Evolutionary conservation across 1,284 basidiomycete species (phyloP), one percentile per base, ranked within the genome.

Genomic region (Boletus putidus): DNA sequence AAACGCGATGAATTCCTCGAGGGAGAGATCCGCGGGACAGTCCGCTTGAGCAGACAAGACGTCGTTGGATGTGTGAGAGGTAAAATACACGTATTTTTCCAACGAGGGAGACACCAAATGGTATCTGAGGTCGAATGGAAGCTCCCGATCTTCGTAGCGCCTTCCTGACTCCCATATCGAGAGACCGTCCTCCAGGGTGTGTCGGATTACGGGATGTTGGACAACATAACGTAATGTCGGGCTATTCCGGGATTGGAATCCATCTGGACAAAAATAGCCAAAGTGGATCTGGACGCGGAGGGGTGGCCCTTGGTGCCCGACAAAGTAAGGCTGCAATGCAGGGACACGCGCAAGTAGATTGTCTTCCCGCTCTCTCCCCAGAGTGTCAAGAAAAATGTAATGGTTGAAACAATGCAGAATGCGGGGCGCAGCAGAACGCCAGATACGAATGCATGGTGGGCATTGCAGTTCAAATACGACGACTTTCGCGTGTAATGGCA

Each of bases 1-100:
- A 53, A 78, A 81, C 0, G 76, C 68, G 7, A 75, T 66, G 40
- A 74, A 77, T 58, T 83, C 80, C 36, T 81, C 78, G 1, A 78
- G 59, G 21, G 61, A 69, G 2, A 81, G 55, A 4, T 73, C 67
- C 1, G 45, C n/a, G 1, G 72, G 72, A 56, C 77, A 79, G 6
- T 71, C 57, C 0, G 64, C 65, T 61, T 82, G 81, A 7, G 65
- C 58, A 3, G 78, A 75, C 6, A 83, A 59, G 14, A 77, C 68
- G 9, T 67, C 52, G 49, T 83, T 82, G 1, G 76, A 68, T 0
- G 76, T 73, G 56, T 80, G 76, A 1, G 51, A 55, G 0, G 77
- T 80, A 18, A 3, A 4, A 12, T 23, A 0, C 23, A 14, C 15
- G 23, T 25, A 48, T 16, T 23, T 16, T 12, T 23, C 35, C 35